These are phyloP conservation scores for Gliomastix tumulicola DNA, from an alignment of 2,329 filamentous ascomycete genomes.

Conservation along the genomic window DNA sequence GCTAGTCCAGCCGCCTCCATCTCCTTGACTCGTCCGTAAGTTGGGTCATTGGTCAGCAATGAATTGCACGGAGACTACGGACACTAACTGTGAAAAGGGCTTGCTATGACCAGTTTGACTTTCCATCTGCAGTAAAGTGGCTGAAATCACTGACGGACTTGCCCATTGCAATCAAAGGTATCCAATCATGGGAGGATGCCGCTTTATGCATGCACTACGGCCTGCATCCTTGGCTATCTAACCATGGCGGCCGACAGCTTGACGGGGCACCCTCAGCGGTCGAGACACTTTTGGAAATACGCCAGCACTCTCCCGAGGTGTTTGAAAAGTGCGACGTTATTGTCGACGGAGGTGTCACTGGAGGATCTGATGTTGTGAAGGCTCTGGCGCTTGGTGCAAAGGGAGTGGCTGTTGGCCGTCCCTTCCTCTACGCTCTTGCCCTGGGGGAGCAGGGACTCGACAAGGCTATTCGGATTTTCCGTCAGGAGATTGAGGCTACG, in stretches of 20 bases:
- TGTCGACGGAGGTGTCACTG: constrained; percentile 32
- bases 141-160: constrained; percentile 55
- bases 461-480: too few species aligned
- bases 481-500: too few species aligned
- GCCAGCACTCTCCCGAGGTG: too few species aligned
- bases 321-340: constrained; percentile 40
- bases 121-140: constrained; percentile 29
- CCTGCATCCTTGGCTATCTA: constrained; percentile 31
- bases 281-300: constrained; percentile 38
- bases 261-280: constrained; percentile 41
- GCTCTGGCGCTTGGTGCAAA: constrained; percentile 31
- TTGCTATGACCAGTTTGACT: too few species aligned
- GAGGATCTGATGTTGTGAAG: constrained; percentile 31
- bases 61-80: too few species aligned
- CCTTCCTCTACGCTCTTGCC: constrained; percentile 26
- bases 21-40: too few species aligned
- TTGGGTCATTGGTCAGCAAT: too few species aligned
- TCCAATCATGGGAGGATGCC: constrained; percentile 31
- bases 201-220: constrained; percentile 25
- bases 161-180: constrained; percentile 32
- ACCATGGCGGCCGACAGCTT: constrained; percentile 35
- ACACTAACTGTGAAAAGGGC: too few species aligned
- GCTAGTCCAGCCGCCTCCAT: too few species aligned
- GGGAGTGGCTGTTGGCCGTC: constrained; percentile 34
- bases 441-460: constrained; percentile 42